These are phyloP conservation scores for Salix arbutifolia DNA, from an alignment of 345 rosid species.

Conservation along the genomic window DNA sequence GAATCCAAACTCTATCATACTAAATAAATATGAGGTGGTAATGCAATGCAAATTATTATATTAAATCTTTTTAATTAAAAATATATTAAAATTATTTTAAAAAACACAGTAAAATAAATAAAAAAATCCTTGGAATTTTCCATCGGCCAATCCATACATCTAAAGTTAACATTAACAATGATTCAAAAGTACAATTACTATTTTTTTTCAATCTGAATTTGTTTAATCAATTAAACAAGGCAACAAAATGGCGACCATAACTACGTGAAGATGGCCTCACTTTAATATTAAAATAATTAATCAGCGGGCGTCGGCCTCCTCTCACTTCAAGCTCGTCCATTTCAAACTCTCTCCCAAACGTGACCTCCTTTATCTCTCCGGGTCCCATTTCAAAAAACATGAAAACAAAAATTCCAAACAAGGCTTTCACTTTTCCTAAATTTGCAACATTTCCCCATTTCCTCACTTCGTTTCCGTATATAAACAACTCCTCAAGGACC, in stretches of 20 bases:
- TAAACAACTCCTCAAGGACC: slow-evolving; percentile 15
- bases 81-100: too few species aligned
- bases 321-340: background rate
- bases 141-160: too few species aligned
- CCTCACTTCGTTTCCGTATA: slow-evolving; percentile 15
- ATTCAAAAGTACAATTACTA: too few species aligned
- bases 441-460: background rate
- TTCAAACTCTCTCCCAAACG: slow-evolving; percentile 6
- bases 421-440: background rate
- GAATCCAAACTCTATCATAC: too few species aligned
- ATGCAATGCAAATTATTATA: too few species aligned
- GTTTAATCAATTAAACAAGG: background rate
- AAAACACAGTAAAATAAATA: rapidly evolving
- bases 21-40: too few species aligned
- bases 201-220: too few species aligned
- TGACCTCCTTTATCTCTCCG: background rate
- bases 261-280: slow-evolving; percentile 9
- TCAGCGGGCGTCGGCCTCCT: slow-evolving; percentile 20
- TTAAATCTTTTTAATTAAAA: too few species aligned
- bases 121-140: too few species aligned
- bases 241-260: slow-evolving; percentile 4
- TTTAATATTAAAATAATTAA: background rate
- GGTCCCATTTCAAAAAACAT: slow-evolving; percentile 3
- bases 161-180: too few species aligned
- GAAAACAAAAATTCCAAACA: background rate